A percentile compares a stretch with the other conserved stretches of the same genome.
Evolutionary conservation across 2,329 filamentous ascomycete genomes (phyloP).

Genomic region (Nothomitra cinnamomea): DNA sequence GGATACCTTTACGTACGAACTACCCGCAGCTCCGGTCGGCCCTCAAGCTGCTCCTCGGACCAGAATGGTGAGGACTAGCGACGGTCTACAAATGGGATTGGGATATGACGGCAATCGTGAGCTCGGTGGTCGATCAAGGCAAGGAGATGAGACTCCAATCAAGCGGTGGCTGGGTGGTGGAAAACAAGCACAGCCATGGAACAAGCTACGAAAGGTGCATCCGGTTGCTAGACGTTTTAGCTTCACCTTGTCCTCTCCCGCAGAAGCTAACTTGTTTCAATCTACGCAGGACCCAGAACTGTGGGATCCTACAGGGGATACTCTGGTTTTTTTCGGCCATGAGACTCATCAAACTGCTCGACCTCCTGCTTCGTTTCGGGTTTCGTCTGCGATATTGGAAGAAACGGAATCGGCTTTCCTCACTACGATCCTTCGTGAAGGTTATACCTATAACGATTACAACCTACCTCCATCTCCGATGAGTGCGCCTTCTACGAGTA

Average conservation of each 20-base stretch:
- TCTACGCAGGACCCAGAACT: constrained; percentile 35
- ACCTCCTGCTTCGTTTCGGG: constrained; percentile 36
- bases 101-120: background rate
- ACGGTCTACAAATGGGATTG: background rate
- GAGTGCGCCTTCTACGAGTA: background rate
- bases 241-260: background rate
- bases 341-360: constrained; percentile 26
- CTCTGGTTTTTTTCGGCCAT: constrained; percentile 37
- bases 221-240: background rate
- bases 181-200: constrained; percentile 34
- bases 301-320: constrained; percentile 44
- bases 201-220: constrained; percentile 30
- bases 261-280: background rate
- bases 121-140: background rate
- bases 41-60: background rate
- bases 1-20: background rate
- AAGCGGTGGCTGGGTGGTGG: constrained; percentile 37
- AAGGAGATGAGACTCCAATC: constrained; percentile 20
- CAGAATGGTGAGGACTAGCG: background rate
- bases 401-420: constrained; percentile 38
- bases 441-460: constrained; percentile 31
- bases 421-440: constrained; percentile 35
- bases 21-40: background rate
- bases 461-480: constrained; percentile 15
- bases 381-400: constrained; percentile 42